Base-by-base conservation (phyloP, 2,329 filamentous ascomycete species). In the Cercospora janseana region DNA sequence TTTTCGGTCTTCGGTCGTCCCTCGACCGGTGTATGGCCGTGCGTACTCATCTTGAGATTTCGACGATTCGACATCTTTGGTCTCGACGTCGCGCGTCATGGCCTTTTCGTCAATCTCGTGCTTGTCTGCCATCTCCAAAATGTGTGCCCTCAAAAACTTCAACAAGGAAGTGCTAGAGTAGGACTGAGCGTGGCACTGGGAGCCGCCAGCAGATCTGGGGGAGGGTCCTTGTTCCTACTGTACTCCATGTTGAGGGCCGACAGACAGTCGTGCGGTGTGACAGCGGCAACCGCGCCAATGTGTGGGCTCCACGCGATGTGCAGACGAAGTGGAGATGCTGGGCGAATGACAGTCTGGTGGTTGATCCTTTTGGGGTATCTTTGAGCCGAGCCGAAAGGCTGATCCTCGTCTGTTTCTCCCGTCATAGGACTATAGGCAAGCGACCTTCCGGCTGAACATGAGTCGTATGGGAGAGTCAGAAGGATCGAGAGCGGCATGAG, bases 1-100 rank as follows among this genome's bases (percentile, higher is more conserved):
- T 4, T 51, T 42, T 35, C 52, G 42, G 12, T 59, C 54, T 35
- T 44, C 46, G 27, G 37, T 27, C 2, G 45, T 52, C 12, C 49
- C 46, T 49, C 27, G 31, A 10, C 42, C 46, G 6, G 41, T 40
- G n/a, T 40, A 40, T 2, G 35, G 35, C 12, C 21, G 23, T 8
- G 35, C 35, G n/a, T 24, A 15, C 26, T 40, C 35, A 8, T 40
- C 21, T 12, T 26, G 35, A 15, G 35, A 40, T 40, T 40, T 15
- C 6, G 35, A 40, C 7, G 35, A 40, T 6, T 40, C 35, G n/a
- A 40, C 16, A 13, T 40, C 35, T 15, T 40, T 40, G 8, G 35
- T 23, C 26, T 40, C 20, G 7, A 15, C 8, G 18, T 40, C 35
- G 10, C 21, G 35, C 13, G 35, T 1, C 4, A 24, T 9, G n/a